A percentile compares a stretch with the other conserved stretches of the same genome.
Conservation (phyloP, 768 basidiomycete genomes). For the Hydnomerulius pinastri region DNA sequence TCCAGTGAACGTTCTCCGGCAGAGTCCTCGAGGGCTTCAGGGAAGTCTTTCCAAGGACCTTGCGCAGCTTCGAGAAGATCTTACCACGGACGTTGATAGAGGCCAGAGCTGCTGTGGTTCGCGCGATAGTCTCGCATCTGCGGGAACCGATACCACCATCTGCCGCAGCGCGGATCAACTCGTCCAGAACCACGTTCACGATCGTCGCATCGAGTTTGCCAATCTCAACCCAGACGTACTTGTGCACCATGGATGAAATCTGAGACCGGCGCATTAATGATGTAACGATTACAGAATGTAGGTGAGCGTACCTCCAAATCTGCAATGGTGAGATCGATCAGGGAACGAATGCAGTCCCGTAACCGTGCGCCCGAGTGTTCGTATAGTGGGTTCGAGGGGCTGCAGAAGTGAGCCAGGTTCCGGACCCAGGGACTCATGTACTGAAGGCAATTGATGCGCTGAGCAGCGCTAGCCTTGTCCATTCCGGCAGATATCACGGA, state of each 20-base stretch:
- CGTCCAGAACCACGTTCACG: constrained; percentile 75
- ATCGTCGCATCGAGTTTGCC: constrained; percentile 66
- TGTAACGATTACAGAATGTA: not conserved
- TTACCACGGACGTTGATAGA: constrained; percentile 79
- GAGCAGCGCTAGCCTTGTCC: constrained; percentile 44
- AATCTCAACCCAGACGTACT: constrained; percentile 76
- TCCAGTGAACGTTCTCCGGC: constrained; percentile 74
- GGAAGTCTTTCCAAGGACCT: constrained; percentile 75
- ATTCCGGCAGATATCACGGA: constrained; percentile 78
- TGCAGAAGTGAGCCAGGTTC: constrained; percentile 72
- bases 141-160: constrained; percentile 79
- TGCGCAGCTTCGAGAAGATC: constrained; percentile 76
- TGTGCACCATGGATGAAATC: constrained; percentile 68
- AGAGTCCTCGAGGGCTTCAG: constrained; percentile 62
- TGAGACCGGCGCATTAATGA: constrained; percentile 30
- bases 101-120: constrained; percentile 71
- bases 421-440: constrained; percentile 90
- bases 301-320: constrained; percentile 62
- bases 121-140: constrained; percentile 73
- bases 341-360: constrained; percentile 76
- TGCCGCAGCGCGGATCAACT: constrained; percentile 78
- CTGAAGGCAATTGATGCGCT: constrained; percentile 72
- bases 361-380: constrained; percentile 74
- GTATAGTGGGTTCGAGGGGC: constrained; percentile 66
- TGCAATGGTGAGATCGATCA: constrained; percentile 72